These are phyloP conservation scores for Hypocrella siamensis DNA, from an alignment of 2,329 filamentous ascomycete species.

Conservation along the genomic window DNA sequence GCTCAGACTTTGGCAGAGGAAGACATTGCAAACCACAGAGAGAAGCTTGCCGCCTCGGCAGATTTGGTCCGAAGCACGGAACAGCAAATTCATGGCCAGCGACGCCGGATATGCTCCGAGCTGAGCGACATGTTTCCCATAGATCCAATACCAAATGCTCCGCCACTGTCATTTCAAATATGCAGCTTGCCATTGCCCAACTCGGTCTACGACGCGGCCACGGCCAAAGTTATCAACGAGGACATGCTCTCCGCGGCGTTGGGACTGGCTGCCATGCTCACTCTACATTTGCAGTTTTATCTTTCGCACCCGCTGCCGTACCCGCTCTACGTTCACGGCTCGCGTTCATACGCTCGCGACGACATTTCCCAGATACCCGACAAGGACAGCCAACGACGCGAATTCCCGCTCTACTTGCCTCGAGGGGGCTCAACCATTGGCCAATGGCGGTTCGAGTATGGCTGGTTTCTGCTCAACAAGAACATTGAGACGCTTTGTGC, in stretches of 20 bases:
- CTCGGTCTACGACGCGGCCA: constrained; percentile 47
- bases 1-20: constrained; percentile 41
- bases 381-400: constrained; percentile 36
- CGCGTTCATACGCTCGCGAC: constrained; percentile 61
- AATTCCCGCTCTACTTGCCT: constrained; percentile 65
- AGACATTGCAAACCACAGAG: constrained; percentile 45
- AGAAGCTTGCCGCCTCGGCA: constrained; percentile 41
- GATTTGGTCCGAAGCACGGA: constrained; percentile 38
- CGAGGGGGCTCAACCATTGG: constrained; percentile 47
- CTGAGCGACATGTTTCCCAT: constrained; percentile 70
- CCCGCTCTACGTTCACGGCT: constrained; percentile 55
- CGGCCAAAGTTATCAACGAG: constrained; percentile 36
- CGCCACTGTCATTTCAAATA: constrained; percentile 69
- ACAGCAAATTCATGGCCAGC: constrained; percentile 65
- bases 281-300: constrained; percentile 67
- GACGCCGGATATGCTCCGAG: constrained; percentile 76
- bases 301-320: constrained; percentile 68
- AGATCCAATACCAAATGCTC: constrained; percentile 37
- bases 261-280: constrained; percentile 62
- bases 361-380: constrained; percentile 45
- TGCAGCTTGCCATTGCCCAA: constrained; percentile 67
- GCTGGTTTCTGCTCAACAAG: constrained; percentile 92
- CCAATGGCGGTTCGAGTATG: constrained; percentile 89
- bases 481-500: constrained; percentile 60
- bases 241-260: constrained; percentile 67